Percentiles rank a stretch among this genome's conserved stretches.
Evolutionary conservation across 805 yeast species (phyloP).

Genomic region (Sugiyamaella floridensis): DNA sequence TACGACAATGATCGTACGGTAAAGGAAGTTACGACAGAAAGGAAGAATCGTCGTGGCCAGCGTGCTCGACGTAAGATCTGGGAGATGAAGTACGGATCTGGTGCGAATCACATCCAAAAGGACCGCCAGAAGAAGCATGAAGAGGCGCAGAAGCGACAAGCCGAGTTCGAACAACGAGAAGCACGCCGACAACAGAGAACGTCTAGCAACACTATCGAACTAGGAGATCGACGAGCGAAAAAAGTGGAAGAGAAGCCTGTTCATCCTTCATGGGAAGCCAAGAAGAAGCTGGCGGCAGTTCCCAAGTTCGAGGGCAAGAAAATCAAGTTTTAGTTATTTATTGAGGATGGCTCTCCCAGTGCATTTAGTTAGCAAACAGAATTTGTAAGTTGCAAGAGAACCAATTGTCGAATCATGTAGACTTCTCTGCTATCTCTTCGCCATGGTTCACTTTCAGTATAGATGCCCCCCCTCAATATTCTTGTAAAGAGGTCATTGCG

Average conservation of each 20-base stretch:
- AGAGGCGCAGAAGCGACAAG: slow-evolving; percentile 53
- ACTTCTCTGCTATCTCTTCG: too few species aligned
- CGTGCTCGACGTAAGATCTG: slow-evolving; percentile 94
- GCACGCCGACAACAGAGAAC: slow-evolving; percentile 14
- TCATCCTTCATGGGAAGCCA: slow-evolving; percentile 99
- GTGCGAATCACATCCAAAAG: slow-evolving; percentile 75
- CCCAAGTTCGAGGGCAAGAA: slow-evolving; percentile 80
- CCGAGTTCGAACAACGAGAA: slow-evolving; percentile 61
- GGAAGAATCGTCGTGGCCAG: slow-evolving; percentile 93
- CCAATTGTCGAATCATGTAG: too few species aligned
- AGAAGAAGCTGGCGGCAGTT: slow-evolving; percentile 57
- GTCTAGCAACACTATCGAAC: slow-evolving; percentile 29
- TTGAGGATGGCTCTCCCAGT: not conserved
- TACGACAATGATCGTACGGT: slow-evolving; percentile 19
- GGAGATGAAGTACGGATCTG: slow-evolving; percentile 81
- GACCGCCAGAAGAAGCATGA: slow-evolving; percentile 49
- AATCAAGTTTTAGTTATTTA: slow-evolving; percentile 44
- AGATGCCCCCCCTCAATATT: not conserved
- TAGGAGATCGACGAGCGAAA: slow-evolving; percentile 11
- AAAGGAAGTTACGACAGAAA: slow-evolving; percentile 27
- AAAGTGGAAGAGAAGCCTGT: slow-evolving; percentile 32
- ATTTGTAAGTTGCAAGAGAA: too few species aligned
- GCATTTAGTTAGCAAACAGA: not conserved
- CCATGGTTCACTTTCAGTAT: too few species aligned
- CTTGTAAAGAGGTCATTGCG: not conserved